Base-by-base conservation (phyloP, 2,329 filamentous ascomycete species). In the Massarina eburnea region DNA sequence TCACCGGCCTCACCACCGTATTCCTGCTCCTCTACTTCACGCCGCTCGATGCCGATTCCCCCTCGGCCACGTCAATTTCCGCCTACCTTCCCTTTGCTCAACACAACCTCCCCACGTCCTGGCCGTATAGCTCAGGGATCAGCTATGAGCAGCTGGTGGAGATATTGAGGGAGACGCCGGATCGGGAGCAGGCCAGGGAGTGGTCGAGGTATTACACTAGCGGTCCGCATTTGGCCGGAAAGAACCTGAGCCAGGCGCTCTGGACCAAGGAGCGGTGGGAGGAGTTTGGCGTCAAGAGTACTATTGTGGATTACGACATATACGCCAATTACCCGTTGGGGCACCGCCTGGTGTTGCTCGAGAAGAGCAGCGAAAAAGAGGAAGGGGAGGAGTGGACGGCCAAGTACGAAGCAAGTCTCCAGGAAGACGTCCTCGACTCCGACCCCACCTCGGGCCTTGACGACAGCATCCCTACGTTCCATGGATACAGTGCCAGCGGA, bases 401-500 rank as follows among this genome's bases (percentile, higher is more conserved):
- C 21, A 77, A 80, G n/a, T 95, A 86, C 61, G 84, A 91, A 64
- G 92, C 91, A 0, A 85, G 82, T 1, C 73, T 97, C 32, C 83
- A 88, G 57, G 94, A 99, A 69, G 90, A 95, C 62, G 79, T 92
- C 2, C 74, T 97, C 4, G 79, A 89, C 0, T 85, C 95, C 41
- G 94, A 99, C 66, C 80, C 84, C 3, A 95, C 91, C 0, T 90
- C 84, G 15, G 80, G 83, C 18, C 75, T 90, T 36, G 71, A 80
- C 8, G 80, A 91, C 59, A 79, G 89, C 22, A 80, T 97, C 19
- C 91, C 92, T 1, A 92, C 87, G 0, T 97, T 97, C 74, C 92
- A 97, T 64, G 94, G 92, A 42, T 97, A 96, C 70, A 95, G 90
- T 3, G 91, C 91, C 4, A 91, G 79, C 49, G 92, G 92, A 21